Base-by-base conservation (phyloP, 768 basidiomycete species). In the Suillus spraguei region DNA sequence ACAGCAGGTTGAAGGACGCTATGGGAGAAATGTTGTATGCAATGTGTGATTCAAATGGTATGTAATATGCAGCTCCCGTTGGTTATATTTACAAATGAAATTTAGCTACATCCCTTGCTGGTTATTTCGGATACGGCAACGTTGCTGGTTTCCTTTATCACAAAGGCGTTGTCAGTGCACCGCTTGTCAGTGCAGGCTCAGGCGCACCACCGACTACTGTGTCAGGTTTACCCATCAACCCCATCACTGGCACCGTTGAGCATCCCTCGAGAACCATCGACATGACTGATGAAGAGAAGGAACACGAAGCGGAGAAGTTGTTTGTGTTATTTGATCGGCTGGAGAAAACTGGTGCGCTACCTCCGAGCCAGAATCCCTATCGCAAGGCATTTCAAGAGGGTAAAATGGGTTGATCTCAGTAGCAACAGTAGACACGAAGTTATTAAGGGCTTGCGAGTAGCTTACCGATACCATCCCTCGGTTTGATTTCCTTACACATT, bases 261-360 rank as follows among this genome's bases (percentile, higher is more conserved):
- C 63, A 60, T 41, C 75, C 77, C 60, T 73, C 76, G 3, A 79
- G 77, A 54, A 69, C 80, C 20, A 74, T 54, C 72, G 78, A 86
- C 58, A 97, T 99, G 95, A 90, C 94, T 0, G 90, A 96, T 36
- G 95, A 96, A 72, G 97, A 99, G 81, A 97, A 97, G 75, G 94
- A 97, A 72, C 79, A 78, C 11, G 97, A 99, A 78, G 91, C 95
- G 60, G 96, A 98, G 80, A 89, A 89, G 71, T 80, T 99, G 47
- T 94, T 98, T 70, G 87, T 91, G 39, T 80, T 99, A 22, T 99
- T 99, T 70, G 93, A 97, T 66, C 81, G 96, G 54, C 80, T 99
- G 66, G 92, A 95, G 72, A 87, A 81, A 75, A 88, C 81, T 52
- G 92, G 94, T 24, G 84, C 87, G 50, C 70, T 94, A 38, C 83